Evolutionary conservation across 192 early-diverging fungal species (phyloP).

Genomic region (Rhizophagus sp.): DNA sequence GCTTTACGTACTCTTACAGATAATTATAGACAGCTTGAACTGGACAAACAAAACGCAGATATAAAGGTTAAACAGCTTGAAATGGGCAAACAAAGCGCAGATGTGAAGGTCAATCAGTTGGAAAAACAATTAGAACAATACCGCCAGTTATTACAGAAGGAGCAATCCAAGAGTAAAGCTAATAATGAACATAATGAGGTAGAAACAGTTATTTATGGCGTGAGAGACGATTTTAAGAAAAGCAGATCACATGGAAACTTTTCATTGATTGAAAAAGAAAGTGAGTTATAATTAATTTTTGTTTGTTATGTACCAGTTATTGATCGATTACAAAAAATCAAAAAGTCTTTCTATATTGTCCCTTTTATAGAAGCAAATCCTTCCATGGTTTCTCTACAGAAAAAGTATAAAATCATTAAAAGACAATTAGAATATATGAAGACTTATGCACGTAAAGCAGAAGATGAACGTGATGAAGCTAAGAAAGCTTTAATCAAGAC

Average conservation of each 20-base stretch:
- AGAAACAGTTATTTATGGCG: background rate
- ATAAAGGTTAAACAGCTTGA: no score
- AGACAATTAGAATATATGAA: background rate
- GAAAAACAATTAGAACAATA: background rate
- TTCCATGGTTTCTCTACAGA: background rate
- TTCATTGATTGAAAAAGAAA: background rate
- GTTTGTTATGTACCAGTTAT: background rate
- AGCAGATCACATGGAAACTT: background rate
- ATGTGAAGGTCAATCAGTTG: background rate
- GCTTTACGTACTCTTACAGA: no score
- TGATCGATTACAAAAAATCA: background rate
- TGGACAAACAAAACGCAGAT: no score
- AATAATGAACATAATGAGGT: background rate
- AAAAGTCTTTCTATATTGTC: background rate
- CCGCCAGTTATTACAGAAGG: background rate
- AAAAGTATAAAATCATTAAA: background rate
- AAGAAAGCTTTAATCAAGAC: background rate
- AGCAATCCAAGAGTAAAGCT: no score
- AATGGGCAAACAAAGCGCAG: no score
- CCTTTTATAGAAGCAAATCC: background rate
- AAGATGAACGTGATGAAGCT: constrained; percentile 14
- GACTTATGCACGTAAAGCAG: background rate
- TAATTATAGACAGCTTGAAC: no score
- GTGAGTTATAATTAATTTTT: background rate
- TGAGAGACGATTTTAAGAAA: background rate